phyloP scores from a whole-genome alignment of 257 asterid genomes.

The Solanum paucissectum region DNA sequence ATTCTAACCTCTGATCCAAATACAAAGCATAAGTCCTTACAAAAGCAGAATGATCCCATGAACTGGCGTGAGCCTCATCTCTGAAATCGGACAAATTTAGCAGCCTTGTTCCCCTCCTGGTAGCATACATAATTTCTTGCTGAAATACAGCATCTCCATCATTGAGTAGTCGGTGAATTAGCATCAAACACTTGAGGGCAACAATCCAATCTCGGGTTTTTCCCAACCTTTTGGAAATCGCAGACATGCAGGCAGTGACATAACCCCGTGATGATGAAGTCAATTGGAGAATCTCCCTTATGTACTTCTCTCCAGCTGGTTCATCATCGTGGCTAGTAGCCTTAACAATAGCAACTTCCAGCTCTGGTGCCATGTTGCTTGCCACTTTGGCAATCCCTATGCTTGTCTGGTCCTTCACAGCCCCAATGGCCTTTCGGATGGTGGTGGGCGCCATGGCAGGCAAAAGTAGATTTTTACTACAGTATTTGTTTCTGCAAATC shows the following conservation, averaged over 20 bases:
- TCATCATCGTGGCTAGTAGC: conserved; percentile 68
- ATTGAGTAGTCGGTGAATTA: conserved; percentile 39
- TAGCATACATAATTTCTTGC: conserved; percentile 48
- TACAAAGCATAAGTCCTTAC: conserved; percentile 58
- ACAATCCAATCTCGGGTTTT: conserved; percentile 67
- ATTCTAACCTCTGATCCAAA: conserved; percentile 56
- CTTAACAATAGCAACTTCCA: conserved; percentile 50
- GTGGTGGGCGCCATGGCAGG: conserved; percentile 45
- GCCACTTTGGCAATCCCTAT: conserved; percentile 58
- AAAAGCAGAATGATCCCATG: conserved; percentile 65
- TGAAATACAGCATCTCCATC: conserved; percentile 40
- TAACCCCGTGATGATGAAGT: conserved; percentile 46
- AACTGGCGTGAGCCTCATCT: conserved; percentile 60
- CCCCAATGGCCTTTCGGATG: conserved; percentile 54
- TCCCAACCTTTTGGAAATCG: conserved; percentile 33
- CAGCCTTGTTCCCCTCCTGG: conserved; percentile 48
- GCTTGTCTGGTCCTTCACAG: conserved; percentile 64
- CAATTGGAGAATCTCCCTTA: conserved; percentile 41
- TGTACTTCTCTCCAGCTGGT: conserved; percentile 49
- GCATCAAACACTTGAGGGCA: conserved; percentile 47
- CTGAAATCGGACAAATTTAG: conserved; percentile 50
- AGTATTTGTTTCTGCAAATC: neutral
- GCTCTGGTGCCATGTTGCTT: conserved; percentile 55
- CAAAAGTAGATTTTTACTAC: neutral
- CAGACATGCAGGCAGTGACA: conserved; percentile 36